Conservation (phyloP, 2,329 filamentous ascomycete genomes). For the Pseudogymnoascus sp. region DNA sequence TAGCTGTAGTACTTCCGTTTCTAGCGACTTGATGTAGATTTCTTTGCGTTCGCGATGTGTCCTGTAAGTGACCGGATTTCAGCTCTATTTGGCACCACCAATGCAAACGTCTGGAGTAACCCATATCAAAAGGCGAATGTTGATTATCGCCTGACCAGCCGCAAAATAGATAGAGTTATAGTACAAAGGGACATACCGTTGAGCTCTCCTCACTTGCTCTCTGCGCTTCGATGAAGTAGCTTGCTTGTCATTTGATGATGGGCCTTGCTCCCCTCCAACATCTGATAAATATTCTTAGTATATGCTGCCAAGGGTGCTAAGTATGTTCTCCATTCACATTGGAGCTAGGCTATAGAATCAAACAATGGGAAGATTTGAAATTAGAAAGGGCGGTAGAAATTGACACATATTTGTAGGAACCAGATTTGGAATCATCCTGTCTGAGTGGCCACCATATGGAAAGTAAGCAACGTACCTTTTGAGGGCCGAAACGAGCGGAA, state of each 20-base stretch:
- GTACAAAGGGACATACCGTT: background rate
- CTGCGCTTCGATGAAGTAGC: background rate
- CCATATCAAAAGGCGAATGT: background rate
- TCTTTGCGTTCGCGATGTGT: constrained; percentile 28
- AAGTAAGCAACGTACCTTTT: background rate
- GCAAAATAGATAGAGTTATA: background rate
- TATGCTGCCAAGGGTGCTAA: background rate
- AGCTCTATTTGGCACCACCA: background rate
- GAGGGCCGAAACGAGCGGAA: constrained; percentile 1
- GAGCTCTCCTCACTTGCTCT: background rate
- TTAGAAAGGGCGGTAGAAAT: background rate
- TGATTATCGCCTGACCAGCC: background rate
- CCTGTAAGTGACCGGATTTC: constrained; percentile 12
- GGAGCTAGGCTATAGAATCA: background rate
- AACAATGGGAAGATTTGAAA: background rate
- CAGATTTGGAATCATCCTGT: background rate
- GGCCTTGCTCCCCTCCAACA: background rate
- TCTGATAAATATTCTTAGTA: background rate
- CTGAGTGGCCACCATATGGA: background rate
- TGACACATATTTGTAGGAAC: background rate
- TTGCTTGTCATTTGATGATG: constrained; percentile 5
- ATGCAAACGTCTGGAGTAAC: background rate
- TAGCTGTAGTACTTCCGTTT: constrained; percentile 20
- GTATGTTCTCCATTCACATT: background rate
- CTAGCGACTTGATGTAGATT: constrained; percentile 25